phyloP scores from a whole-genome alignment of 2,329 filamentous ascomycete genomes.

The Grosmannia serpens region DNA sequence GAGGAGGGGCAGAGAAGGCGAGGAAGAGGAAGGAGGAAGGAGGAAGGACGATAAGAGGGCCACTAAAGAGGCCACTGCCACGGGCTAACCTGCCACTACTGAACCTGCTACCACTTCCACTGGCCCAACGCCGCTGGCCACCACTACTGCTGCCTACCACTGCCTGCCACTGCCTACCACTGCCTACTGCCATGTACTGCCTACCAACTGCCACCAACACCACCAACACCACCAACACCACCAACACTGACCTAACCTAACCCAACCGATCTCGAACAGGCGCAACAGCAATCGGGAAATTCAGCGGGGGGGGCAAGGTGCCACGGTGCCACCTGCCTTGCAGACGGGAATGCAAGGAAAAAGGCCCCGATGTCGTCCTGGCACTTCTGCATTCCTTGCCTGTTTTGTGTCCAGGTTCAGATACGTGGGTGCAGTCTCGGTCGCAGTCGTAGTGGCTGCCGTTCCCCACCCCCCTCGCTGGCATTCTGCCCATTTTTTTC shows the following conservation, averaged over 20 bases:
- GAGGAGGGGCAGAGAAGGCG: neutral
- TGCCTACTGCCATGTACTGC: too few relatives aligned
- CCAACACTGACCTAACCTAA: too few relatives aligned
- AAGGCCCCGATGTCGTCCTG: neutral
- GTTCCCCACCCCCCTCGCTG: neutral
- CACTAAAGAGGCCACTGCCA: too few relatives aligned
- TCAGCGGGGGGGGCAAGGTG: neutral
- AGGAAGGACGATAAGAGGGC: neutral
- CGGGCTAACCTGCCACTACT: too few relatives aligned
- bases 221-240: too few relatives aligned
- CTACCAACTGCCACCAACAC: too few relatives aligned
- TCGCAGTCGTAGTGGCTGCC: neutral
- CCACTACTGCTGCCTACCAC: too few relatives aligned
- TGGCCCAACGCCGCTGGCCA: too few relatives aligned
- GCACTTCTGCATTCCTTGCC: neutral
- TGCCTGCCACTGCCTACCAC: too few relatives aligned
- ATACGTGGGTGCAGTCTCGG: neutral
- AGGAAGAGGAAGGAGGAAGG: neutral
- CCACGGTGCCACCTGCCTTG: neutral
- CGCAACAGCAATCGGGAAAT: neutral
- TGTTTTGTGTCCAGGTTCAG: too few relatives aligned
- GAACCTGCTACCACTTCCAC: too few relatives aligned
- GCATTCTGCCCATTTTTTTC: neutral
- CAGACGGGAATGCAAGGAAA: neutral
- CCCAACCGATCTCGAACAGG: neutral